Evolutionary conservation across 2,329 filamentous ascomycete genomes (phyloP).

Genomic region (Teratosphaeria destructans): DNA sequence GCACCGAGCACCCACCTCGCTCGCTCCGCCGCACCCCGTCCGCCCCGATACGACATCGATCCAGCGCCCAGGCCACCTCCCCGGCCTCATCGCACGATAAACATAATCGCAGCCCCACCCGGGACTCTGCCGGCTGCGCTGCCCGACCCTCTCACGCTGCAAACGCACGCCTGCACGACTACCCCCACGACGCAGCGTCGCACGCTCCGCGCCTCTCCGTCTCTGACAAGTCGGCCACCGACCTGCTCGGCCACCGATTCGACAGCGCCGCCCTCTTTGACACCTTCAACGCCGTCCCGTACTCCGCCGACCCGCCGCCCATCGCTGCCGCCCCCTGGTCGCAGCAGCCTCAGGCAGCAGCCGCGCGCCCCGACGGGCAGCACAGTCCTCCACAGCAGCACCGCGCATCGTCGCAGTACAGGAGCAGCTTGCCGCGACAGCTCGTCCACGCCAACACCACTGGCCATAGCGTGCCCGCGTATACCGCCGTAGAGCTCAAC

Average conservation of each 20-base stretch:
- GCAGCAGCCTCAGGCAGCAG: neutral
- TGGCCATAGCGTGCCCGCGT: slow-evolving; percentile 9
- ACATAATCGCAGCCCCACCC: slow-evolving; percentile 4
- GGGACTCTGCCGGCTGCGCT: neutral
- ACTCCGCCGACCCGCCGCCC: slow-evolving; percentile 13
- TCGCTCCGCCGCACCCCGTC: slow-evolving; percentile 1
- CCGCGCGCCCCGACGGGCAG: neutral
- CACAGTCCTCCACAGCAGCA: neutral
- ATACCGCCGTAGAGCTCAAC: slow-evolving; percentile 28
- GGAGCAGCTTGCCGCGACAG: neutral
- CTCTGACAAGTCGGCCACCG: slow-evolving; percentile 22
- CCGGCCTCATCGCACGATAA: slow-evolving; percentile 1
- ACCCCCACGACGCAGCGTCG: neutral
- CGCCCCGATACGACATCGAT: slow-evolving; percentile 2
- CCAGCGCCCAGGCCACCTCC: slow-evolving; percentile 3
- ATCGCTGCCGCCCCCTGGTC: slow-evolving; percentile 5
- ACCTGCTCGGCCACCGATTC: slow-evolving; percentile 32
- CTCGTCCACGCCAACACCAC: slow-evolving; percentile 5
- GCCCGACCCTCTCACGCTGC: slow-evolving; percentile 1
- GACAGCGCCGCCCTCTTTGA: slow-evolving; percentile 28
- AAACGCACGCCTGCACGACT: neutral
- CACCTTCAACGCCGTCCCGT: slow-evolving; percentile 25
- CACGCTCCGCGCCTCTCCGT: slow-evolving; percentile 16
- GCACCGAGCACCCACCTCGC: neutral
- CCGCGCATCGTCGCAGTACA: neutral